Conservation (phyloP, 1,284 basidiomycete genomes). For the Athelia sp. region DNA sequence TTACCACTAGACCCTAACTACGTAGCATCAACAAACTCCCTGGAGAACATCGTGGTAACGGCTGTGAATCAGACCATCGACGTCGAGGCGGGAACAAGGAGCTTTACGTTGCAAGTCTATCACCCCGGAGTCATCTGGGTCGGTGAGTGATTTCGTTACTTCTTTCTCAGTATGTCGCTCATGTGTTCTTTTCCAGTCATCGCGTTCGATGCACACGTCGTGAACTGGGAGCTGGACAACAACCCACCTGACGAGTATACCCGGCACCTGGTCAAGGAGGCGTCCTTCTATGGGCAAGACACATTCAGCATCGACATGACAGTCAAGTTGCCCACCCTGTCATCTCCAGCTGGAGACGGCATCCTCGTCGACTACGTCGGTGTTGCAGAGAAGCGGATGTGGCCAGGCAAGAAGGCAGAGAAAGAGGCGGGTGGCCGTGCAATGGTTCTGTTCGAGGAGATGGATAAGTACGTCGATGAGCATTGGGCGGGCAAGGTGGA, state of each 20-base stretch:
- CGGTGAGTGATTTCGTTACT: slow-evolving; percentile 36
- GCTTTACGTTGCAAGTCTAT: slow-evolving; percentile 65
- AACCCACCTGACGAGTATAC: slow-evolving; percentile 67
- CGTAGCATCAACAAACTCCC: slow-evolving; percentile 42
- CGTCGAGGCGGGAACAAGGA: slow-evolving; percentile 57
- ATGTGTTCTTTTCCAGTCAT: slow-evolving; percentile 47
- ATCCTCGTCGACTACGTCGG: slow-evolving; percentile 65
- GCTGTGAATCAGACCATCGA: slow-evolving; percentile 62
- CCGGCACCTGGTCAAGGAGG: slow-evolving; percentile 92
- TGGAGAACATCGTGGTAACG: slow-evolving; percentile 50
- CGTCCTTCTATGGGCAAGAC: slow-evolving; percentile 74
- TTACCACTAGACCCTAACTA: slow-evolving; percentile 50
- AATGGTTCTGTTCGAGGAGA: slow-evolving; percentile 60
- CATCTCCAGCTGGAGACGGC: slow-evolving; percentile 10
- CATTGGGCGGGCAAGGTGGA: slow-evolving; percentile 59
- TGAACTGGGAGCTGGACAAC: slow-evolving; percentile 80
- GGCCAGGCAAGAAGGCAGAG: slow-evolving; percentile 67
- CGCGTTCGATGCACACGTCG: slow-evolving; percentile 89
- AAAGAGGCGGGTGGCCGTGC: slow-evolving; percentile 47
- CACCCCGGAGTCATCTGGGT: slow-evolving; percentile 92
- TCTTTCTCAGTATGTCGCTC: not conserved
- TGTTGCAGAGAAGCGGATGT: slow-evolving; percentile 71
- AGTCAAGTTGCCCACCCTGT: slow-evolving; percentile 43
- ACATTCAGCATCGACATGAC: slow-evolving; percentile 71
- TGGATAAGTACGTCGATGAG: slow-evolving; percentile 64